Percentiles rank a stretch among this genome's conserved stretches.
Conservation (phyloP, 148 eudicot species). For the Chenopodium formosanum region DNA sequence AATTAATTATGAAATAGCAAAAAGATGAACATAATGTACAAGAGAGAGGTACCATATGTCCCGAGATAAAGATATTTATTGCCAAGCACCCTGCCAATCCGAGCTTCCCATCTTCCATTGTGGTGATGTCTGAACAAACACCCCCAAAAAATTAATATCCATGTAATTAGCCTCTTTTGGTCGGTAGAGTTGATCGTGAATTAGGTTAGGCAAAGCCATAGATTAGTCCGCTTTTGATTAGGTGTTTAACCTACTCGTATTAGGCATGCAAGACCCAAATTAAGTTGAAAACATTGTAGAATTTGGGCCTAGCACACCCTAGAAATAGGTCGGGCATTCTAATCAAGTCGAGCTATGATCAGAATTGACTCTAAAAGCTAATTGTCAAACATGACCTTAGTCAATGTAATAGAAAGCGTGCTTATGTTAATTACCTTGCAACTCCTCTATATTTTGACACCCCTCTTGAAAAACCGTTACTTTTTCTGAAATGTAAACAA, state of each 20-base stretch:
- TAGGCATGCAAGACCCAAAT: too few relatives aligned
- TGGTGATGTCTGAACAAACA: conserved; percentile 65
- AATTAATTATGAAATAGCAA: not conserved
- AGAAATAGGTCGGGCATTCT: too few relatives aligned
- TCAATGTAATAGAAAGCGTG: too few relatives aligned
- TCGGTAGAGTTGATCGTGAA: not conserved
- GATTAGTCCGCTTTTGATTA: too few relatives aligned
- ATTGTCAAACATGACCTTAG: too few relatives aligned
- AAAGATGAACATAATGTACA: not conserved
- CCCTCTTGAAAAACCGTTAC: conserved; percentile 83
- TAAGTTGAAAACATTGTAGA: not conserved
- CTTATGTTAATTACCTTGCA: conserved; percentile 53
- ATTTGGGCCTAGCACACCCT: too few relatives aligned
- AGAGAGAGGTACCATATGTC: conserved; percentile 56
- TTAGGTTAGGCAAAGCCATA: too few relatives aligned
- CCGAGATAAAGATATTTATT: conserved; percentile 88
- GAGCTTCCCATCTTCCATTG: conserved; percentile 95
- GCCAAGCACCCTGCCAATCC: conserved; percentile 86
- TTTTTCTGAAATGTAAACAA: conserved; percentile 46
- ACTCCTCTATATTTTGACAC: conserved; percentile 91
- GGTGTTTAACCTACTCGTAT: too few relatives aligned
- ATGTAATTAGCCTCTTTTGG: not conserved
- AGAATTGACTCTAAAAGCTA: too few relatives aligned
- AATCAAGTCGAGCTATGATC: too few relatives aligned
- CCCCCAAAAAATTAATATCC: not conserved